Conservation (phyloP, 202 grass and related monocot species). For the Elaeis oleifera region DNA sequence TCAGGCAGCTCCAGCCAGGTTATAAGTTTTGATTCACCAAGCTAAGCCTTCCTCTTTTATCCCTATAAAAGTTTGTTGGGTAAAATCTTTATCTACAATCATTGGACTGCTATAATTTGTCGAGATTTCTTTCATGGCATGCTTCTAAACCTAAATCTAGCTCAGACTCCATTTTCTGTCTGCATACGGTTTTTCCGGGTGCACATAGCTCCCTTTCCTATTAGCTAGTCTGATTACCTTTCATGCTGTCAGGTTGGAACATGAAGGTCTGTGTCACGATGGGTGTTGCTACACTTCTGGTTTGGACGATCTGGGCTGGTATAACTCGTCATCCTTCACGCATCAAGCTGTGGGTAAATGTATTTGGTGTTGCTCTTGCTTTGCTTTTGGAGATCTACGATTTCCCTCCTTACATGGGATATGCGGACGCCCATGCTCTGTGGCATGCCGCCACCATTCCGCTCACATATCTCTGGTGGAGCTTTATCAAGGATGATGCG, state of each 20-base stretch:
- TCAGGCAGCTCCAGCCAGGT: too few relatives aligned
- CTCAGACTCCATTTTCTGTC: too few relatives aligned
- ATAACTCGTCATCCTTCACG: conserved; percentile 52
- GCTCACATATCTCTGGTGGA: conserved; percentile 84
- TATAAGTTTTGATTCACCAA: too few relatives aligned
- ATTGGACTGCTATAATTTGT: too few relatives aligned
- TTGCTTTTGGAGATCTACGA: conserved; percentile 75
- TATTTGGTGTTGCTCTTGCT: conserved; percentile 51
- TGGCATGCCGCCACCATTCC: conserved; percentile 77
- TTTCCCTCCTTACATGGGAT: conserved; percentile 71
- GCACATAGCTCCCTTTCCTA: too few relatives aligned
- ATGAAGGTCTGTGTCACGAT: conserved; percentile 90
- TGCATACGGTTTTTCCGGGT: too few relatives aligned
- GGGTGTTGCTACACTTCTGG: conserved; percentile 52
- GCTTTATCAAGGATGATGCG: conserved; percentile 72
- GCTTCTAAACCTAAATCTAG: too few relatives aligned
- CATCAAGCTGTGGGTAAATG: conserved; percentile 55
- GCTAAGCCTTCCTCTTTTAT: too few relatives aligned
- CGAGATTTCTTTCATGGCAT: too few relatives aligned
- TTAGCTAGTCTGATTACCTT: neutral
- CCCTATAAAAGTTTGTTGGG: too few relatives aligned
- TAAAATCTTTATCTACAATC: too few relatives aligned
- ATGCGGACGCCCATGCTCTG: conserved; percentile 73
- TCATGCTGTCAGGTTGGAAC: conserved; percentile 61
- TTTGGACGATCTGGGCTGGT: conserved; percentile 73